Conservation (phyloP, 2,329 filamentous ascomycete genomes). For the Elsinoe arachidis region DNA sequence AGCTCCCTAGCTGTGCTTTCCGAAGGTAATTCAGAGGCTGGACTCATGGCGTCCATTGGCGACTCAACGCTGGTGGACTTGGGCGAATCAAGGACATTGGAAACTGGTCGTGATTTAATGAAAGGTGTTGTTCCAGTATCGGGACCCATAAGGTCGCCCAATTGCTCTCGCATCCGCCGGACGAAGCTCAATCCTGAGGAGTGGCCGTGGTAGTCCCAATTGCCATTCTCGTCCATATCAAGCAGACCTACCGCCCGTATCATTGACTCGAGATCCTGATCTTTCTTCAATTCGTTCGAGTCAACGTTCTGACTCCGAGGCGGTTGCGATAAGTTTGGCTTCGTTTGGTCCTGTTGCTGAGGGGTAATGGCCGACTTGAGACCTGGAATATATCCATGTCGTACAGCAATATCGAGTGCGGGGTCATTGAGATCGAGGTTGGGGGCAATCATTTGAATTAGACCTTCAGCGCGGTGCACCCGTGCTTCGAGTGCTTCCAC, state of each 20-base stretch:
- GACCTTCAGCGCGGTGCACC: constrained; percentile 70
- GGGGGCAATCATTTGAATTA: constrained; percentile 71
- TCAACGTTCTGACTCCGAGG: constrained; percentile 34
- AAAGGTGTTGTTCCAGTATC: constrained; percentile 51
- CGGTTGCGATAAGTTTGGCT: background rate
- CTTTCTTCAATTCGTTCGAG: constrained; percentile 29
- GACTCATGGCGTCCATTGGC: constrained; percentile 47
- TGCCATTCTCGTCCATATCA: constrained; percentile 81
- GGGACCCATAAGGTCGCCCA: constrained; percentile 65
- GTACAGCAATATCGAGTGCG: constrained; percentile 64
- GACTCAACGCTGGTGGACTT: constrained; percentile 49
- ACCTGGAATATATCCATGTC: constrained; percentile 32
- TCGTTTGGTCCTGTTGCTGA: background rate
- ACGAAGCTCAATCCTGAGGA: constrained; percentile 89
- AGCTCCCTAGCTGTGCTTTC: constrained; percentile 48
- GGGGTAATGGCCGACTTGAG: constrained; percentile 25
- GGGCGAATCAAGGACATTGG: constrained; percentile 61
- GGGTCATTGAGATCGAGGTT: constrained; percentile 80
- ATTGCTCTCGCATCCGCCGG: constrained; percentile 76
- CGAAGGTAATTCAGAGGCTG: constrained; percentile 59
- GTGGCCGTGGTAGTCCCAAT: constrained; percentile 91
- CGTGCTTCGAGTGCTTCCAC: constrained; percentile 80
- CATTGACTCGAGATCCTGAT: constrained; percentile 82
- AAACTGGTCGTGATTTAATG: constrained; percentile 44
- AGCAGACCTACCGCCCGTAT: constrained; percentile 85